phyloP scores from a whole-genome alignment of 495 filamentous ascomycete genomes.

The Hyaloscypha variabilis region DNA sequence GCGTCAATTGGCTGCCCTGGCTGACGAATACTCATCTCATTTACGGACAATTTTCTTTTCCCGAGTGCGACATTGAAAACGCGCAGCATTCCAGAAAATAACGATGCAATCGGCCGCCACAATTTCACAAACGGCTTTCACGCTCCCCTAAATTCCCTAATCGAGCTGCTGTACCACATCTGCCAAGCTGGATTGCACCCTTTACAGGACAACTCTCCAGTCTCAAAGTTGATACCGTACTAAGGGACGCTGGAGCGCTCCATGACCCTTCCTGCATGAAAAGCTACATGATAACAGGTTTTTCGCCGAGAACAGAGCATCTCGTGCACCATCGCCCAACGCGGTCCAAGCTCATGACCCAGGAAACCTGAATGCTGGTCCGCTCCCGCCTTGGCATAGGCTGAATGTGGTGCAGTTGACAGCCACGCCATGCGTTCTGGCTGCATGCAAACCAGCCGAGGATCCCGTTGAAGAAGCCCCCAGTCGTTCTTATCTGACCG shows the following conservation, averaged over 20 bases:
- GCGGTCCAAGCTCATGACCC: neutral
- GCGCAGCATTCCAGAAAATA: conserved; percentile 7
- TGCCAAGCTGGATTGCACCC: no score
- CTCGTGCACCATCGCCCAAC: neutral
- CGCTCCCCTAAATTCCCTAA: no score
- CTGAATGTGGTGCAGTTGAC: neutral
- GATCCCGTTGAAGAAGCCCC: neutral
- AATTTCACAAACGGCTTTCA: neutral
- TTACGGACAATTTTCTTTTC: conserved; percentile 1
- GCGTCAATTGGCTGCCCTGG: neutral
- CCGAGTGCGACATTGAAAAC: neutral
- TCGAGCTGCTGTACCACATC: no score
- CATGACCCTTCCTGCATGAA: neutral
- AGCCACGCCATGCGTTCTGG: neutral
- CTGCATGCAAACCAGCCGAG: neutral
- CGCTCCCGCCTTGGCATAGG: neutral
- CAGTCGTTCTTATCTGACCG: neutral
- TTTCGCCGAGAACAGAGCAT: neutral
- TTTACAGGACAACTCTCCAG: no score
- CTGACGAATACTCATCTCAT: neutral
- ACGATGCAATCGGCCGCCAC: neutral
- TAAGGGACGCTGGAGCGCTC: neutral
- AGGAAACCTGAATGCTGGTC: neutral
- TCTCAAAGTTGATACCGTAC: no score
- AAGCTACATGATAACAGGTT: neutral